phyloP scores from a whole-genome alignment of 768 basidiomycete species.

The Mycena alexandri region DNA sequence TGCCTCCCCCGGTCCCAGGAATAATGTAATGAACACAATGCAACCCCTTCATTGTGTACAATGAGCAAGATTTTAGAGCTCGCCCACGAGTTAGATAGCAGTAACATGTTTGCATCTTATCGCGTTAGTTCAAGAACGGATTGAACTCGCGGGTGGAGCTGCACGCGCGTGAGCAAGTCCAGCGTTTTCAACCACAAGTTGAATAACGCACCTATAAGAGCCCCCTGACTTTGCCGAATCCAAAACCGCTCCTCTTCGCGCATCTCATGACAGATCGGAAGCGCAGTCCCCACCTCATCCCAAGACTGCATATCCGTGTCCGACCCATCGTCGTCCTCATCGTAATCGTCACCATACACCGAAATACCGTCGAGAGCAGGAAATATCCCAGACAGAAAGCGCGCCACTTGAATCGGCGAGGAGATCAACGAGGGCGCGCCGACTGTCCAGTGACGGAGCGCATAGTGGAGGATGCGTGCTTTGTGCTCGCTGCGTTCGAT shows the following conservation, averaged over 20 bases:
- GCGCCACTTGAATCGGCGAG: not conserved
- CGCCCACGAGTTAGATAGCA: no score
- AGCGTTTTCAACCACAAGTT: no score
- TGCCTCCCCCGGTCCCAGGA: no score
- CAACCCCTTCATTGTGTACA: no score
- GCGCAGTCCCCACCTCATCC: not conserved
- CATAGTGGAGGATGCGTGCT: not conserved
- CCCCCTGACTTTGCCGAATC: not conserved
- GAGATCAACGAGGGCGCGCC: not conserved
- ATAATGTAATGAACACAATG: no score
- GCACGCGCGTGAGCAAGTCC: no score
- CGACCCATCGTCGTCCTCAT: not conserved
- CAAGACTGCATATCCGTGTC: not conserved
- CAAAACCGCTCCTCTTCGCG: not conserved
- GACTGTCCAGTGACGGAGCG: not conserved
- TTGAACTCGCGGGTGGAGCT: no score
- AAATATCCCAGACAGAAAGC: not conserved
- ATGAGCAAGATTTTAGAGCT: no score
- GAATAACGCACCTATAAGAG: no score
- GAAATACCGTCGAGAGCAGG: not conserved
- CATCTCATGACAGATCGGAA: not conserved
- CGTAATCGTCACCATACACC: not conserved
- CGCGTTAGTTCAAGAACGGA: no score
- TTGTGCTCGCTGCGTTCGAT: not conserved
- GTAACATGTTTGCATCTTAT: no score